Evolutionary conservation across 495 filamentous ascomycete genomes (phyloP), one percentile per base, ranked within the genome.

Genomic region (Saxophila tyrrhenica): DNA sequence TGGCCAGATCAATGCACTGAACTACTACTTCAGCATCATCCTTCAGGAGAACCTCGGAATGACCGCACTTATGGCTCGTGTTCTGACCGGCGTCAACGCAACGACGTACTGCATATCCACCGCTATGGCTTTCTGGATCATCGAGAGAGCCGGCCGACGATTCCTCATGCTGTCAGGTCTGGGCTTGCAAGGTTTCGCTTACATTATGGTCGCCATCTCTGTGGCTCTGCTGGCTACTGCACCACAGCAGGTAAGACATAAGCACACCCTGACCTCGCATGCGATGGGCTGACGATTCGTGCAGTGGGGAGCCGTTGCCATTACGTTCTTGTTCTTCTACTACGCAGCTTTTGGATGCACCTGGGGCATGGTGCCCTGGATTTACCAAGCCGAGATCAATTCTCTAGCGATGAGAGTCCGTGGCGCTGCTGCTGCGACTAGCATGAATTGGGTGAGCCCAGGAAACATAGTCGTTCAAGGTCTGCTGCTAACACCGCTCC

Each of bases 371-470:
- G 67, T 70, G 35, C 65, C 69, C 23, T 72, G 70, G 69, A 61
- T 72, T n/a, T 72, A 69, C 56, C 62, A 65, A 41, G 65, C 70
- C 3, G 70, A 72, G 54, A 59, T 72, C 55, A 72, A 70, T 53
- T 69, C 67, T n/a, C 60, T 72, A 1, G 58, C 57, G 17, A 66
- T 65, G 69, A 62, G 70, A n/a, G 64, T 65, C 1, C 64, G 60
- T 16, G 70, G 68, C 32, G 68, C 68, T 19, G 64, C 69, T n/a
- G 57, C 64, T 15, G 65, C 61, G 1, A 71, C 70, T 1, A 65
- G 69, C 0, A 69, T 65, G 3, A 72, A 71, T 49, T 70, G 69
- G 65, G n/a, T n/a, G n/a, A n/a, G n/a, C n/a, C n/a, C n/a, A n/a
- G n/a, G n/a, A n/a, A n/a, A n/a, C n/a, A n/a, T n/a, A n/a, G n/a